Conservation (phyloP, 495 filamentous ascomycete genomes). For the Penicillium egyptiacum region DNA sequence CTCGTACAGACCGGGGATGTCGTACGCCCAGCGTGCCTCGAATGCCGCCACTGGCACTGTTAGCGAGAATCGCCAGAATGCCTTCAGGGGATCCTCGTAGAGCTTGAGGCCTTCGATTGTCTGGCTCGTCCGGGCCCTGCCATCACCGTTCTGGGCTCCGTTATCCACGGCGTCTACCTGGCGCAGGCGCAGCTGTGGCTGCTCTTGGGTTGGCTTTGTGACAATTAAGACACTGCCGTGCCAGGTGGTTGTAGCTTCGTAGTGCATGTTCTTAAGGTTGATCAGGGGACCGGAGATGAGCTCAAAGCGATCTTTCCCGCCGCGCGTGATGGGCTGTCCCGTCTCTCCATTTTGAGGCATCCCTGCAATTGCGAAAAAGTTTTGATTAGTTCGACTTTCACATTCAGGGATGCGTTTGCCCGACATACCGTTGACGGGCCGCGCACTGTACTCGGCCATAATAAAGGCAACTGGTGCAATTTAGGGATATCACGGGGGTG, state of each 20-base stretch:
- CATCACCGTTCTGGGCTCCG: slow-evolving; percentile 12
- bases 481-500: slow-evolving; percentile 6
- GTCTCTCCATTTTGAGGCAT: slow-evolving; percentile 21
- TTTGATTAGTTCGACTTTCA: slow-evolving; percentile 6
- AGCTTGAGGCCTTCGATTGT: slow-evolving; percentile 60
- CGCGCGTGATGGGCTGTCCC: slow-evolving; percentile 9
- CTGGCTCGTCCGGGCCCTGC: slow-evolving; percentile 16
- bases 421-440: slow-evolving; percentile 19
- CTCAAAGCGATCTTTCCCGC: slow-evolving; percentile 23
- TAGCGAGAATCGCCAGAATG: slow-evolving; percentile 80
- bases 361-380: slow-evolving; percentile 6
- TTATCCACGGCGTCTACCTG: slow-evolving; percentile 40
- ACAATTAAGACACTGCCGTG: slow-evolving; percentile 82
- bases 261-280: slow-evolving; percentile 82
- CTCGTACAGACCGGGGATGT: slow-evolving; percentile 42
- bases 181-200: slow-evolving; percentile 52
- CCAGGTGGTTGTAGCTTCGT: slow-evolving; percentile 58
- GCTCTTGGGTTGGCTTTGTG: slow-evolving; percentile 59
- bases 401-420: neutral
- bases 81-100: slow-evolving; percentile 74
- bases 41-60: slow-evolving; percentile 48
- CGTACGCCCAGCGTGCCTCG: slow-evolving; percentile 52
- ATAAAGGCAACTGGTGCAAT: slow-evolving; percentile 7
- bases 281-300: slow-evolving; percentile 77
- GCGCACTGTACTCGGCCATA: slow-evolving; percentile 20